phyloP scores from a whole-genome alignment of 2,329 filamentous ascomycete genomes.

The Penicillium sp. region DNA sequence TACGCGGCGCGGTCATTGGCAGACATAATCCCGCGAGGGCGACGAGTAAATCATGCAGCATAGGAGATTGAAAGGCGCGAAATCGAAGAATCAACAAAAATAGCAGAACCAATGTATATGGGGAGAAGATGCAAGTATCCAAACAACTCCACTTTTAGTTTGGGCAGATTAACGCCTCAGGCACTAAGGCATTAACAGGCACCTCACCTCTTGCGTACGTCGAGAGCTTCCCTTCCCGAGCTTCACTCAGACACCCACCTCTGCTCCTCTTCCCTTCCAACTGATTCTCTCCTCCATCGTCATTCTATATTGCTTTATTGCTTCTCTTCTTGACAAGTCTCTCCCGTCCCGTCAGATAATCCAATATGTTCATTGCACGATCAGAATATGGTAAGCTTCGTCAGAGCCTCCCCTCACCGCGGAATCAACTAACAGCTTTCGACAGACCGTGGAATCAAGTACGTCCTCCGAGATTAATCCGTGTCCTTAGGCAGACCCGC shows the following conservation, averaged over 20 bases:
- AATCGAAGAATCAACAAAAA: neutral
- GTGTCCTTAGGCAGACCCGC: conserved; percentile 4
- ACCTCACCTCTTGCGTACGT: conserved; percentile 38
- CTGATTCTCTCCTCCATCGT: conserved; percentile 6
- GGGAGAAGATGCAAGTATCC: conserved; percentile 11
- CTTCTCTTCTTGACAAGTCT: neutral
- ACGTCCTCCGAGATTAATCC: conserved; percentile 39
- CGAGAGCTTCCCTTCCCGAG: conserved; percentile 33
- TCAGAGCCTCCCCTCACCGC: conserved; percentile 20
- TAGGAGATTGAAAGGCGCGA: conserved; percentile 1
- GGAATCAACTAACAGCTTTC: conserved; percentile 17
- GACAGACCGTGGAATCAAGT: conserved; percentile 96
- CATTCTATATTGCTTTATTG: neutral
- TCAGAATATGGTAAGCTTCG: conserved; percentile 90
- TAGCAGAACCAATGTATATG: conserved; percentile 1
- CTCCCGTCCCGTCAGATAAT: conserved; percentile 34
- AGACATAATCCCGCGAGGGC: conserved; percentile 36
- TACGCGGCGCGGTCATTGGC: conserved; percentile 42
- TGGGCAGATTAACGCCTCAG: conserved; percentile 17
- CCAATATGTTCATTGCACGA: conserved; percentile 98
- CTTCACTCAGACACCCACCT: conserved; percentile 24
- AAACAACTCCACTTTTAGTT: conserved; percentile 16
- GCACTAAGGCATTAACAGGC: conserved; percentile 29
- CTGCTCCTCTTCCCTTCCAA: conserved; percentile 14
- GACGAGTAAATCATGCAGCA: conserved; percentile 25